Conservation (phyloP, 176 grass and related monocot genomes). For the Cenchrus purpureus region DNA sequence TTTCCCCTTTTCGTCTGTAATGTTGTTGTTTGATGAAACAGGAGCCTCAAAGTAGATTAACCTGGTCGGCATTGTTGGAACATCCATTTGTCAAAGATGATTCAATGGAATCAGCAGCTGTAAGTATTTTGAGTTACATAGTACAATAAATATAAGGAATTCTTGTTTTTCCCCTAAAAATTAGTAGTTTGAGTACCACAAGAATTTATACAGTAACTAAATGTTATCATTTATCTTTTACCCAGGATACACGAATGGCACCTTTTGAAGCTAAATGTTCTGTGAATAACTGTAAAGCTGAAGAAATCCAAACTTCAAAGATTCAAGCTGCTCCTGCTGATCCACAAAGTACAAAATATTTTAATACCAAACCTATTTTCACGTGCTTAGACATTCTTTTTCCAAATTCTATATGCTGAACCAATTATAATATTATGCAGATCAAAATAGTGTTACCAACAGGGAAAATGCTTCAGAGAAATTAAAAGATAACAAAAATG, state of each 20-base stretch:
- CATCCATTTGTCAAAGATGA: slow-evolving; percentile 93
- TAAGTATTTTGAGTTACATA: slow-evolving; percentile 16
- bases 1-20: slow-evolving; percentile 48
- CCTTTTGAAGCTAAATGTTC: slow-evolving; percentile 49
- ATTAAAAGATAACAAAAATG: slow-evolving; percentile 29
- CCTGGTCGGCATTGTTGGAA: slow-evolving; percentile 87
- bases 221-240: slow-evolving; percentile 24
- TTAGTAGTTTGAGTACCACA: slow-evolving; percentile 26
- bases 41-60: slow-evolving; percentile 87
- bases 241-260: slow-evolving; percentile 34
- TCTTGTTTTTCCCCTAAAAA: not conserved
- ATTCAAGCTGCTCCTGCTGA: slow-evolving; percentile 38
- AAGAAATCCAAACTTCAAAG: slow-evolving; percentile 41
- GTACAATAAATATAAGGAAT: slow-evolving; percentile 12
- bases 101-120: slow-evolving; percentile 49
- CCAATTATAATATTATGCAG: slow-evolving; percentile 46
- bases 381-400: not conserved
- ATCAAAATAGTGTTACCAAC: slow-evolving; percentile 39
- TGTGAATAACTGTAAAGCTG: slow-evolving; percentile 31
- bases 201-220: not conserved
- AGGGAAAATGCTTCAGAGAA: slow-evolving; percentile 32
- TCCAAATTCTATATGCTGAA: slow-evolving; percentile 1
- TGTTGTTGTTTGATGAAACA: slow-evolving; percentile 44
- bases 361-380: not conserved
- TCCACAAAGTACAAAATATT: slow-evolving; percentile 38